Evolutionary conservation across 495 filamentous ascomycete genomes (phyloP), one percentile per base, ranked within the genome.

Genomic region (Annulohypoxylon maeteangense): DNA sequence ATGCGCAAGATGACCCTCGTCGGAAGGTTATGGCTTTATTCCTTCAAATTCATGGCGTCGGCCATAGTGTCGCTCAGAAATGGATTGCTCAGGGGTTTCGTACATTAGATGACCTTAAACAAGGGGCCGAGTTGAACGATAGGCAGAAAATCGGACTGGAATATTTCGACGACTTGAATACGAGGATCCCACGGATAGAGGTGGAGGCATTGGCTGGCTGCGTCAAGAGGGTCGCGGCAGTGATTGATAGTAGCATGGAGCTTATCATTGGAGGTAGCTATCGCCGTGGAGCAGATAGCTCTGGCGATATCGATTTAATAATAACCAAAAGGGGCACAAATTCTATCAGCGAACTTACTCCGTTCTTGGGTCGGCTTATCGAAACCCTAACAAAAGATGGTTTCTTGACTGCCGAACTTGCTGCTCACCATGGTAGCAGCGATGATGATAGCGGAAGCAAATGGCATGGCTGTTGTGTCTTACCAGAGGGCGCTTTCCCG

Each of bases 401-500:
- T 0, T 97, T 96, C 74, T 73, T 88, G 4, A 84, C 83, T 3
- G 82, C 81, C 2, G 78, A 78, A 2, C 80, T 88, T 25, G 81
- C 84, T 2, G 74, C 80, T 18, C 77, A 78, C 45, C 58, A 70
- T 3, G 48, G 74, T 14, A 68, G 70, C 31, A 32, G 11, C 31
- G 71, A 77, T 7, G 76, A 78, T 16, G 77, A 75, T n/a, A 71
- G 71, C 10, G 83, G 79, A 12, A 90, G 88, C 42, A 92, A 97
- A 82, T 98, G 93, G 93, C 93, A 97, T 65, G 95, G 95, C 2
- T 94, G 93, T 45, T 96, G 91, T 11, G 82, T 87, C 34, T 80
- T 94, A 0, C 89, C 91, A 1, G 36, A 68, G 38, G 66, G 38
- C 22, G 48, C 72, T 5, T 60, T 78, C 40, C 55, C 59, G 58